phyloP scores from a whole-genome alignment of 805 yeast species.

The Candida coquimbonensis region DNA sequence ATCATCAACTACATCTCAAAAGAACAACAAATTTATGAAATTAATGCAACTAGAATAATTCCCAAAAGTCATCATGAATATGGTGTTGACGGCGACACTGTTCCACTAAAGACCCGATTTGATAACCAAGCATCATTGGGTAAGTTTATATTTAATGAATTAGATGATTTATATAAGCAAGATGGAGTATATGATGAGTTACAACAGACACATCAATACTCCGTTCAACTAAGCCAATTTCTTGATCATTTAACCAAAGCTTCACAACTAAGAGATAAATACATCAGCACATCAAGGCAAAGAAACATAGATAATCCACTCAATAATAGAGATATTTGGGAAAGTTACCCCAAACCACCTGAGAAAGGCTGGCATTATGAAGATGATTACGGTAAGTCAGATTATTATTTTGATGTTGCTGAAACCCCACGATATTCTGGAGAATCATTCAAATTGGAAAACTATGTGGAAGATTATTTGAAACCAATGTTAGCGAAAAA shows the following conservation, averaged over 20 bases:
- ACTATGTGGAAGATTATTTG: conserved; percentile 16
- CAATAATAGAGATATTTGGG: conserved; percentile 51
- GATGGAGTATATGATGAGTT: conserved; percentile 4
- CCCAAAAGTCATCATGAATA: conserved; percentile 12
- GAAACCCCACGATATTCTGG: conserved; percentile 29
- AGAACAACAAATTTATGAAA: conserved; percentile 4
- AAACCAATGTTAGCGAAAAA: neutral
- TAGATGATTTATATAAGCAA: conserved; percentile 4
- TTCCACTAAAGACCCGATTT: conserved; percentile 16
- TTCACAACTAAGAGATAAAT: conserved; percentile 56
- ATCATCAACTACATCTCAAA: conserved; percentile 2
- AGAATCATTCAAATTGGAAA: conserved; percentile 26
- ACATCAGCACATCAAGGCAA: conserved; percentile 59
- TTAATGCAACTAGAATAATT: conserved; percentile 7
- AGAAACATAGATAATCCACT: conserved; percentile 66
- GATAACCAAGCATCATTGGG: conserved; percentile 21
- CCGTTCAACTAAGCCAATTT: conserved; percentile 8
- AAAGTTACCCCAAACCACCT: conserved; percentile 74
- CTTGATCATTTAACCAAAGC: conserved; percentile 12
- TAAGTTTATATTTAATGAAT: conserved; percentile 4
- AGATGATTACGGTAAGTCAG: conserved; percentile 21
- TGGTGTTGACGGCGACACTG: conserved; percentile 19
- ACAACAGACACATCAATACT: conserved; percentile 10
- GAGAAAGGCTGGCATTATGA: conserved; percentile 36
- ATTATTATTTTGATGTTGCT: conserved; percentile 19